Evolutionary conservation across 1,284 basidiomycete genomes (phyloP), one percentile per base, ranked within the genome.

Genomic region (Cutaneotrichosporon cyanovorans): DNA sequence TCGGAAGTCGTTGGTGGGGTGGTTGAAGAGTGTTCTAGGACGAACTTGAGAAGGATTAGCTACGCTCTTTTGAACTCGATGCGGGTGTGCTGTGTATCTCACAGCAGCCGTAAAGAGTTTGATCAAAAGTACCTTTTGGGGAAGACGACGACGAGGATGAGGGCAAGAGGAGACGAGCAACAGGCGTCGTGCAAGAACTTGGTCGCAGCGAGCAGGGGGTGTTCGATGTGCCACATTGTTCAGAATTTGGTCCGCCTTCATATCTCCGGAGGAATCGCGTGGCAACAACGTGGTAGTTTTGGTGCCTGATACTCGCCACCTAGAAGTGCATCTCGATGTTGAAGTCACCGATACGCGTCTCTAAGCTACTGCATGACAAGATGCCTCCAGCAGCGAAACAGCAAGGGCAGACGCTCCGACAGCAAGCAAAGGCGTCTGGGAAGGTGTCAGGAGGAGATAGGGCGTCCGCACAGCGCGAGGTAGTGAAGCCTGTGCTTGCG

Each of bases 1-100:
- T 19, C 31, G 31, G 19, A 30, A 16, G 15, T 40, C 30, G 38
- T 16, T 22, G 25, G 18, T 14, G 9, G 11, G 32, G 32, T 8
- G 32, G 15, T 9, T 8, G 7, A 7, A 34, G 16, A n/a, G 7
- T 8, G 32, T 14, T 34, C 32, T 34, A 15, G 7, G 11, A 19
- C 31, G 47, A 35, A 40, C 62, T 64, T 6, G 73, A 63, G 65
- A 66, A 20, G 68, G 70, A 33, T 45, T 56, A 20, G 74, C 74
- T 28, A 12, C 25, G 25, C 25, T 28, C 25, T 53, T 52, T 52
- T 63, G 60, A 56, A 63, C 65, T 69, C 66, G 56, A 62, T 65
- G 62, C 63, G 66, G 66, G 66, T 69, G 66, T 65, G 63, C 58
- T 42, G 54, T 54, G 50, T 25, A 35, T 36, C 46, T 47, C 34